Evolutionary conservation across 371 early-diverging fungal species (phyloP), one percentile per base, ranked within the genome.

Genomic region (Mucor sp.): DNA sequence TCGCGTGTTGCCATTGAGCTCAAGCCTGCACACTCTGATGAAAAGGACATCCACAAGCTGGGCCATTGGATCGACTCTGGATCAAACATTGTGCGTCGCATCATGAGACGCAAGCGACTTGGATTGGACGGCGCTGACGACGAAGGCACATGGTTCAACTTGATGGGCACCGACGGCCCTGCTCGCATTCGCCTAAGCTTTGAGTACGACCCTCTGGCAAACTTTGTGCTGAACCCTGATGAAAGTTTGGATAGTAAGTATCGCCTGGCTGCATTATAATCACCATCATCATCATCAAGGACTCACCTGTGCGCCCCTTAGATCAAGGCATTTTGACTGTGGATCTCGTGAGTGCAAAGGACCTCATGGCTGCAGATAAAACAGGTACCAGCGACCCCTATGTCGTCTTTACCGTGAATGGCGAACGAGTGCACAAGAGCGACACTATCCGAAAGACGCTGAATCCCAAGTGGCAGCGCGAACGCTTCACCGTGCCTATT

Each of bases 341-440:
- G 6, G 77, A 76, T 0, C 65, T 87, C 25, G 57, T 87, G 17
- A 77, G 79, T 32, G 87, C 82, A 28, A 73, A 71, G n/a, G 66
- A 82, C 43, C 63, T 86, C 50, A 76, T 83, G 70, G 85, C 87
- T n/a, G 87, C 80, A 7, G 86, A 86, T 47, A 83, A 80, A 47
- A 66, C 75, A 1, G 82, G 82, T 59, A 86, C 87, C 0, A 91
- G 91, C 63, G 96, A 97, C 69, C 96, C 97, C 12, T 97, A 90
- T 72, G 86, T 92, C 6, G 77, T 87, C 15, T 88, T 95, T 58
- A 80, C 78, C 14, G 71, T 95, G 8, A 93, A 93, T 66, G 94
- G 92, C 27, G 89, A 89, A 65, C 91, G 91, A 58, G 86, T 91
- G 21, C 79, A 85, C 76, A 94, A 93, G 75, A 92, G 94, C 56